Evolutionary conservation across 208 protist species (phyloP), one percentile per base, ranked within the genome.

Genomic region (Acanthamoeba quina): DNA sequence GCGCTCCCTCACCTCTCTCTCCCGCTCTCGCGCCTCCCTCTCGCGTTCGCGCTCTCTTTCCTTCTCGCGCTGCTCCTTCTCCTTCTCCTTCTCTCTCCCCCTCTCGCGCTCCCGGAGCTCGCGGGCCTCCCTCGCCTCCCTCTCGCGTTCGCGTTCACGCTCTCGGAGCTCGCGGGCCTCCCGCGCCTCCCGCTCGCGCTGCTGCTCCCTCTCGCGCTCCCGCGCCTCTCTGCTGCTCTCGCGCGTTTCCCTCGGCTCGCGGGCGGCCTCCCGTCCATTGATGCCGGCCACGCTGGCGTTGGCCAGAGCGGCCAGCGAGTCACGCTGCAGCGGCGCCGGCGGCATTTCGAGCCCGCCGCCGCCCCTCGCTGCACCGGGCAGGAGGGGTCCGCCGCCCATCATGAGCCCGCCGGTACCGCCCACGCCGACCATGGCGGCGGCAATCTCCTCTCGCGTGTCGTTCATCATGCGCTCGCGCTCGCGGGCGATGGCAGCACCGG

Each of bases 381-480:
- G 24, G 64, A 72, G 64, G 10, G 64, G 64, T 17, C 60, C n/a
- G 64, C 34, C 68, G 68, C 24, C 68, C 34, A 47, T 47, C 68
- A 76, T 76, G 68, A 37, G 34, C 6, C n/a, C 37, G 68, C 68
- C 37, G 9, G 15, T 76, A 29, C n/a, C 34, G 5, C 68, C 68
- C 24, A 76, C 68, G 68, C 68, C 68, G 5, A 47, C 68, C 68
- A 76, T 76, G 68, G 68, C 68, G 68, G 68, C 68, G 9, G 68
- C 68, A 17, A 76, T 47, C 68, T 76, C 68, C 68, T 76, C 68
- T 19, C 68, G n/a, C 34, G 68, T 24, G 34, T 76, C 68, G 68
- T 47, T 68, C 62, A 68, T 68, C 26, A 68, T 68, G 19, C 62
- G 62, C 62, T 68, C 62, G 62, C 62, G 62, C 62, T 68, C 62